Evolutionary conservation across 2,329 filamentous ascomycete genomes (phyloP).

Genomic region (Sporothrix curviconia): DNA sequence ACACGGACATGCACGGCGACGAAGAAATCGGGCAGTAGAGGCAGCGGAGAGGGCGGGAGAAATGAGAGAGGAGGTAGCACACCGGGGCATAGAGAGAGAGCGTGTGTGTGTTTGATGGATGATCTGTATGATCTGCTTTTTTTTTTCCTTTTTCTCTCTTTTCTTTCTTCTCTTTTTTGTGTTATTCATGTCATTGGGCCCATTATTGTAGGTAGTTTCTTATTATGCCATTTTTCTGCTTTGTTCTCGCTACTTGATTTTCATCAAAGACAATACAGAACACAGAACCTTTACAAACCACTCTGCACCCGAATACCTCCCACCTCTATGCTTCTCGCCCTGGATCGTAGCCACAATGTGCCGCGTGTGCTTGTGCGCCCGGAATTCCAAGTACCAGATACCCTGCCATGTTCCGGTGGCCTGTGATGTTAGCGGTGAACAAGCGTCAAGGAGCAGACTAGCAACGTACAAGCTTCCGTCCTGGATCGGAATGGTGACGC

Average conservation of each 20-base stretch:
- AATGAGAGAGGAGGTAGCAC: not conserved
- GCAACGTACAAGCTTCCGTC: slow-evolving; percentile 64
- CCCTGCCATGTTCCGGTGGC: slow-evolving; percentile 71
- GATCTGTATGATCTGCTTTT: not conserved
- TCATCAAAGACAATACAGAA: no score
- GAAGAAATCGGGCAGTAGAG: slow-evolving; percentile 22
- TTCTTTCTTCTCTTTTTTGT: not conserved
- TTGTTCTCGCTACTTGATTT: not conserved
- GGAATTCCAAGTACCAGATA: slow-evolving; percentile 93
- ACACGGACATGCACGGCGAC: slow-evolving; percentile 49
- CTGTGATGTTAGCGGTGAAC: slow-evolving; percentile 31
- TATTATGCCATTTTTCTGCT: not conserved
- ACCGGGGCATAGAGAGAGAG: no score
- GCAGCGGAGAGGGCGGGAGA: not conserved
- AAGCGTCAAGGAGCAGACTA: no score
- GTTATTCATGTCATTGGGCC: no score
- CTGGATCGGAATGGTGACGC: slow-evolving; percentile 82
- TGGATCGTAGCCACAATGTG: slow-evolving; percentile 90
- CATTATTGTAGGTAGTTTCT: no score
- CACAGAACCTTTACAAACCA: not conserved
- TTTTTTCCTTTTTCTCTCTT: not conserved
- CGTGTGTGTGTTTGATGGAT: not conserved
- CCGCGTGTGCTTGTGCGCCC: slow-evolving; percentile 66
- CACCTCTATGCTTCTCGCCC: slow-evolving; percentile 55
- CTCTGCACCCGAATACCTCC: not conserved